Evolutionary conservation across 1,139 yeast species (phyloP).

Genomic region (Taiozyma sp.): DNA sequence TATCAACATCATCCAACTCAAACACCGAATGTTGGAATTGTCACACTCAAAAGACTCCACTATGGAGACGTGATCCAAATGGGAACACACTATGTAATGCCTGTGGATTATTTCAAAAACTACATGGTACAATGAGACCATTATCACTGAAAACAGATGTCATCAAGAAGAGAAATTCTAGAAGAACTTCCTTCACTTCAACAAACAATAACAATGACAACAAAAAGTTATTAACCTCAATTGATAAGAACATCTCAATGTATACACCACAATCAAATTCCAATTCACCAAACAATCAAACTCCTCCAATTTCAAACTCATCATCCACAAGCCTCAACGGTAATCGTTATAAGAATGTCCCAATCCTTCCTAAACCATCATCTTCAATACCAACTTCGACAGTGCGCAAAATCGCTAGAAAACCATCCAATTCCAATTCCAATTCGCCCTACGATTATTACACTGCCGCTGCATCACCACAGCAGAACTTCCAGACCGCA

Average conservation of each 20-base stretch:
- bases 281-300: conserved; percentile 7
- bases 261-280: conserved; percentile 12
- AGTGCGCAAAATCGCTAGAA: conserved; percentile 1
- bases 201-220: conserved; percentile 8
- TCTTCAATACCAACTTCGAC: conserved; percentile 12
- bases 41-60: conserved; percentile 88
- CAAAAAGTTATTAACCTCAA: conserved; percentile 11
- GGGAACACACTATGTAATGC: conserved; percentile 96
- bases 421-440: conserved; percentile 6
- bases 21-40: conserved; percentile 70
- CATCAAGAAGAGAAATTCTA: conserved; percentile 68
- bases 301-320: not conserved
- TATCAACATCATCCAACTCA: conserved; percentile 8
- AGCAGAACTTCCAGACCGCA: conserved; percentile 9
- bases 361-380: conserved; percentile 24
- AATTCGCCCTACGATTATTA: conserved; percentile 17
- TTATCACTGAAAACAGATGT: conserved; percentile 90
- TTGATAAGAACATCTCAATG: conserved; percentile 19
- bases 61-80: conserved; percentile 93
- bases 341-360: conserved; percentile 21
- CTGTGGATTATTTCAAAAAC: conserved; percentile 87
- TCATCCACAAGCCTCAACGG: not conserved
- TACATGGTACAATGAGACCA: conserved; percentile 95
- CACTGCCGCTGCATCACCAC: conserved; percentile 5
- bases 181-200: conserved; percentile 24